Evolutionary conservation across 2,329 filamentous ascomycete genomes (phyloP), one percentile per base, ranked within the genome.

Genomic region (Pseudogymnoascus sp.): DNA sequence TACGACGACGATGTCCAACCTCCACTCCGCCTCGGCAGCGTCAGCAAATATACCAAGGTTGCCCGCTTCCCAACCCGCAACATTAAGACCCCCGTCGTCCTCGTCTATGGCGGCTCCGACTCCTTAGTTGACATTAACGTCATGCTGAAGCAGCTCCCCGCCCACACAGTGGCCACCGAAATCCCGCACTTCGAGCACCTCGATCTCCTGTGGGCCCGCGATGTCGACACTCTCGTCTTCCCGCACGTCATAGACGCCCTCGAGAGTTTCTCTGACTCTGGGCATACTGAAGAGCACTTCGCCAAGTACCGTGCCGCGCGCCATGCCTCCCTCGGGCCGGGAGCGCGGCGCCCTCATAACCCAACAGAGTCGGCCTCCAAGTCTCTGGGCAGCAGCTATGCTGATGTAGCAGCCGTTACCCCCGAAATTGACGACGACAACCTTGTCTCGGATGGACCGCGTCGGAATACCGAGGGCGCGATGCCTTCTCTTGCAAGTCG

Each of bases 51-150:
- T 77, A 96, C 96, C 74, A 97, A 97, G 74, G 93, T 97, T 5
- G 92, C 95, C 70, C 93, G 90, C 73, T 99, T 97, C 69, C 95
- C 95, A 0, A 99, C 95, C 0, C 88, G 90, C 68, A 99, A 99
- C 73, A 99, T 99, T 79, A 93, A 91, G 72, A 97, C 95, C 0
- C 95, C 95, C 0, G 90, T 97, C 63, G 91, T 96, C 5, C 81
- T 99, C 1, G 85, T 99, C 5, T 97, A 97, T 70, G 95, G 95
- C 16, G 95, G 93, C 31, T 93, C 86, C 67, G 95, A 99, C 76
- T 96, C 92, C 61, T 79, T 99, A 29, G 91, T 99, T 2, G 93
- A 97, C 72, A 97, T 99, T 74, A 84, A 89, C 36, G 84, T 93
- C 65, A 97, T 97, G 93, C 79, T 96, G 63, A 88, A 86, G 72